These are phyloP conservation scores for Fomes fomentarius DNA, from an alignment of 1,284 basidiomycete genomes.

Conservation along the genomic window DNA sequence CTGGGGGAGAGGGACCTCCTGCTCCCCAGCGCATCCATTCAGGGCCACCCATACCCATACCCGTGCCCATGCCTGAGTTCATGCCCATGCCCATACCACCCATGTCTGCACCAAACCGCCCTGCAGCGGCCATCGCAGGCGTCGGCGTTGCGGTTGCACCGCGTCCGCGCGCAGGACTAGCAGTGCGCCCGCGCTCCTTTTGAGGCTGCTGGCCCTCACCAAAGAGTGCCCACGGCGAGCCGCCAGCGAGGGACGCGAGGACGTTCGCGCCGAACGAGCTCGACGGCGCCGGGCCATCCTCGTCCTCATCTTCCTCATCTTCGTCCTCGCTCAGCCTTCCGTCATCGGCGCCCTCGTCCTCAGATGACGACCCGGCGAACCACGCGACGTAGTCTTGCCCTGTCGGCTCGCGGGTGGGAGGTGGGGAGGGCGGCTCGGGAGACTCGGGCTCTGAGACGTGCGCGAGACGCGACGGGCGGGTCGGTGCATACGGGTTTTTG, in stretches of 20 bases:
- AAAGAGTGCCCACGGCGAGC: conserved; percentile 22
- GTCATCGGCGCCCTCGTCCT: conserved; percentile 14
- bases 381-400: conserved; percentile 21
- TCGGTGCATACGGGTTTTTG: conserved; percentile 19
- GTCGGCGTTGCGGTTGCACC: conserved; percentile 10
- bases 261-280: conserved; percentile 6
- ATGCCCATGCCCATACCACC: neutral
- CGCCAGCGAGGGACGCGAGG: conserved; percentile 18
- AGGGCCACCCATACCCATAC: conserved; percentile 1
- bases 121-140: conserved; percentile 9
- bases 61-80: neutral
- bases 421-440: conserved; percentile 19
- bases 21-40: conserved; percentile 10
- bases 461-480: conserved; percentile 21
- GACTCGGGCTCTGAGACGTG: conserved; percentile 21
- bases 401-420: conserved; percentile 11
- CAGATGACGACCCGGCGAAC: conserved; percentile 24
- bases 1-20: neutral
- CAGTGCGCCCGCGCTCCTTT: conserved; percentile 12
- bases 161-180: conserved; percentile 16
- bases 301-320: conserved; percentile 17
- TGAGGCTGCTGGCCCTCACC: conserved; percentile 9
- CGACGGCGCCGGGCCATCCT: conserved; percentile 1
- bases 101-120: conserved; percentile 2
- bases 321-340: conserved; percentile 15